Base-by-base conservation (phyloP, 2,329 filamentous ascomycete genomes). In the Apiospora malaysiana region DNA sequence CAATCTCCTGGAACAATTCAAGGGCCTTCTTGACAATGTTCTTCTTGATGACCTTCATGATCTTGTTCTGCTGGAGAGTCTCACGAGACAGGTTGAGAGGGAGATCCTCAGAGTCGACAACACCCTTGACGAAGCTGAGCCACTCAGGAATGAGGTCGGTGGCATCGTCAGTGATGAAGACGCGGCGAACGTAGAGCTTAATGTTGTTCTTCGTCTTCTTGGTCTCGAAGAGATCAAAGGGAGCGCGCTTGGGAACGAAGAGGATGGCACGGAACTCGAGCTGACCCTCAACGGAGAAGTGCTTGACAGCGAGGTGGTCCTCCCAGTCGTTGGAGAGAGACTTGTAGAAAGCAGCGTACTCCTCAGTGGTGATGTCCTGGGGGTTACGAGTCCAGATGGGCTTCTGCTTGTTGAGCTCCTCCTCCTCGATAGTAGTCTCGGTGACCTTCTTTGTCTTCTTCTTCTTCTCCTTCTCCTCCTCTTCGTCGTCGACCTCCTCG, bases 181-280 rank as follows among this genome's bases (percentile, higher is more conserved):
- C 96, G 84, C 96, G 96, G 85, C 96, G 95, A 82, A 99, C 96
- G 88, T 99, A 99, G 80, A 99, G 92, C 93, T 99, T 99, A 91
- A 99, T 98, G 93, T 99, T 99, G 93, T 98, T 99, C 94, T 99
- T 99, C 83, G 95, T 98, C 93, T 98, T 97, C 94, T 99, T 99
- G 83, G 95, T 98, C 93, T 99, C 96, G 85, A 99, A 99, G 74
- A 99, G 93, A 82, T 99, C 96, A 85, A 99, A 99, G 80, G 96
- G 96, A 85, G 96, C 96, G 81, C 96, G 95, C 94, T 99, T 98
- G 83, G 96, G 96, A 70, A 99, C 95, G 89, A 97, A 99, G 83
- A 99, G 94, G 85, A 99, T 97, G 77, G 96, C 96, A 77, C 95
- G 95, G 94, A 99, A 99, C 88, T 99, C 96, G 77, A 99, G 95